Evolutionary conservation across 2,329 filamentous ascomycete genomes (phyloP).

Genomic region (Ambrosiella beaveri): DNA sequence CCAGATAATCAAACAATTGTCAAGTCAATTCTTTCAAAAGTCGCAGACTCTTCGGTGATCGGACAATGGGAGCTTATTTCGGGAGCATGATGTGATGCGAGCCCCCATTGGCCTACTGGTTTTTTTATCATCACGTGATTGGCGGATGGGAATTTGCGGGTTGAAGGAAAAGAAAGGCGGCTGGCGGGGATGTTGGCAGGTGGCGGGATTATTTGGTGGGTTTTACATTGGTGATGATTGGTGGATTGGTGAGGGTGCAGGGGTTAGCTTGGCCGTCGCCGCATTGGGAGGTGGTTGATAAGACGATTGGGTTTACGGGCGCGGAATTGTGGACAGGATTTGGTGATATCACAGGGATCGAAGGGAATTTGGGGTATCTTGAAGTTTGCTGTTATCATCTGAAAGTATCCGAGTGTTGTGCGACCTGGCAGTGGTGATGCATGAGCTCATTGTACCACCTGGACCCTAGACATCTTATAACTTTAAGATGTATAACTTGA

Average conservation of each 20-base stretch:
- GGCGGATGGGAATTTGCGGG: not conserved
- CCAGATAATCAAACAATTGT: not conserved
- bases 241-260: not conserved
- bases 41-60: not conserved
- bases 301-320: not conserved
- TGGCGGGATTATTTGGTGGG: not conserved
- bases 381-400: not conserved
- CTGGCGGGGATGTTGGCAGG: not conserved
- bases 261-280: not conserved
- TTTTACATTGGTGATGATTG: conserved; percentile 4
- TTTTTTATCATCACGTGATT: conserved; percentile 8
- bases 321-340: not conserved
- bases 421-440: too few relatives aligned
- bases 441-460: too few relatives aligned
- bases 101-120: not conserved
- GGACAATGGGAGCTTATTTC: not conserved
- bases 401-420: not conserved
- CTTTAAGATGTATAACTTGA: too few relatives aligned
- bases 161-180: not conserved
- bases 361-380: not conserved
- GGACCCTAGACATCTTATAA: too few relatives aligned
- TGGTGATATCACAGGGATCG: not conserved
- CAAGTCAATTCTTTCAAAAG: not conserved
- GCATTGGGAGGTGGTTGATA: not conserved
- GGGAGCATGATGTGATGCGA: conserved; percentile 10